Percentiles rank a stretch among this genome's conserved stretches.
phyloP scores from a whole-genome alignment of 2,329 filamentous ascomycete genomes.

The Aspergillus viridinutans region DNA sequence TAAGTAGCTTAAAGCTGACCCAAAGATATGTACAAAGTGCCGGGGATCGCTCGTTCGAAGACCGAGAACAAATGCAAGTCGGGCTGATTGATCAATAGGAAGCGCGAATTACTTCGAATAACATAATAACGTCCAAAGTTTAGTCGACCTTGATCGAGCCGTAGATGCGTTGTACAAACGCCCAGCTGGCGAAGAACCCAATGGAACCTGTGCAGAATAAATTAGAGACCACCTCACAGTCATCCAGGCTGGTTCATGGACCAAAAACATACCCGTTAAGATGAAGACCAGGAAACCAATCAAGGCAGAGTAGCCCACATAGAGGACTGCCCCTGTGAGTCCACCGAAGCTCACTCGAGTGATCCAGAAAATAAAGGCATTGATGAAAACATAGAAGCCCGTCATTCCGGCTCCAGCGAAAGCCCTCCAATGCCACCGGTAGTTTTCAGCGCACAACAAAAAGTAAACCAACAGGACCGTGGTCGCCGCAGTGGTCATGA shows the following conservation, averaged over 20 bases:
- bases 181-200: slow-evolving; percentile 91
- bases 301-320: slow-evolving; percentile 86
- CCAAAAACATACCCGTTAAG: slow-evolving; percentile 69
- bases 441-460: slow-evolving; percentile 91
- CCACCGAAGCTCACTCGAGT: slow-evolving; percentile 82
- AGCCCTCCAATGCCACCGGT: slow-evolving; percentile 97
- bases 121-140: slow-evolving; percentile 7
- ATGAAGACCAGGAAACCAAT: slow-evolving; percentile 91
- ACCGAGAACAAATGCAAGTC: neutral
- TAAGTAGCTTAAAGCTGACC: neutral
- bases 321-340: slow-evolving; percentile 81
- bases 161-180: slow-evolving; percentile 92
- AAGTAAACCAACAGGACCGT: slow-evolving; percentile 96
- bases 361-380: slow-evolving; percentile 85
- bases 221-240: neutral
- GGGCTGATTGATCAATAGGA: neutral
- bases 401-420: slow-evolving; percentile 90
- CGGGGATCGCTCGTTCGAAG: neutral
- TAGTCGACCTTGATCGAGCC: slow-evolving; percentile 97
- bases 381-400: slow-evolving; percentile 85
- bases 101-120: neutral
- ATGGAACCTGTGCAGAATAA: slow-evolving; percentile 66
- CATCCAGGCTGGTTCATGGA: neutral
- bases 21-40: neutral
- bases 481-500: slow-evolving; percentile 86